phyloP scores from a whole-genome alignment of 768 basidiomycete genomes.

The Lentinus brumalis region DNA sequence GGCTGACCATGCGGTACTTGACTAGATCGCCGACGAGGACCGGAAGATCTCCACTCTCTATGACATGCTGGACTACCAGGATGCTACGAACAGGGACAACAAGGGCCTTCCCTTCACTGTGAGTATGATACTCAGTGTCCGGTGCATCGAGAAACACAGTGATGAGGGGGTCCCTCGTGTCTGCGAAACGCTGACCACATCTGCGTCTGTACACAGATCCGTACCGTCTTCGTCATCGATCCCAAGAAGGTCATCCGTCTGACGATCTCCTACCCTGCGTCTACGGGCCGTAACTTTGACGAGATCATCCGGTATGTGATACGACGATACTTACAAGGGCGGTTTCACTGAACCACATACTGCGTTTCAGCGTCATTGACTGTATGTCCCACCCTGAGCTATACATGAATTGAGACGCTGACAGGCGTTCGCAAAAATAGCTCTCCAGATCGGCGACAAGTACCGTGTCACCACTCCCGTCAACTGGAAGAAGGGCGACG shows the following conservation, averaged over 20 bases:
- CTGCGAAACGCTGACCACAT: conserved; percentile 15
- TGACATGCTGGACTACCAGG: conserved; percentile 96
- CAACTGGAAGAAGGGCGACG: conserved; percentile 93
- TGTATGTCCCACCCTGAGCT: conserved; percentile 32
- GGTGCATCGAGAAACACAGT: neutral
- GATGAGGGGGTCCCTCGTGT: neutral
- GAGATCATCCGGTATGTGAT: conserved; percentile 58
- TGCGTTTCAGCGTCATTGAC: conserved; percentile 67
- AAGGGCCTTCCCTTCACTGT: conserved; percentile 96
- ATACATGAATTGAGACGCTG: neutral
- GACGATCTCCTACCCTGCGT: conserved; percentile 89
- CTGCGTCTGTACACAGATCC: conserved; percentile 53
- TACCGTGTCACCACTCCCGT: conserved; percentile 86
- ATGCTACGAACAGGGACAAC: conserved; percentile 82
- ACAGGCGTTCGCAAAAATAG: conserved; percentile 28
- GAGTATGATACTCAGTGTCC: neutral
- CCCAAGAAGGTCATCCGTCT: conserved; percentile 94
- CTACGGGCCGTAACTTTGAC: conserved; percentile 92
- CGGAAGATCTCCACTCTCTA: conserved; percentile 84
- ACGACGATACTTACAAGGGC: neutral
- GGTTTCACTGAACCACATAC: neutral
- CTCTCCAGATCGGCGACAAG: conserved; percentile 90
- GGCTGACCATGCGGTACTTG: neutral
- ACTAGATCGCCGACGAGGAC: conserved; percentile 88
- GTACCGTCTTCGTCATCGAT: conserved; percentile 97